Evolutionary conservation across 2,329 filamentous ascomycete species (phyloP).

Genomic region (Pseudogymnoascus sp.): DNA sequence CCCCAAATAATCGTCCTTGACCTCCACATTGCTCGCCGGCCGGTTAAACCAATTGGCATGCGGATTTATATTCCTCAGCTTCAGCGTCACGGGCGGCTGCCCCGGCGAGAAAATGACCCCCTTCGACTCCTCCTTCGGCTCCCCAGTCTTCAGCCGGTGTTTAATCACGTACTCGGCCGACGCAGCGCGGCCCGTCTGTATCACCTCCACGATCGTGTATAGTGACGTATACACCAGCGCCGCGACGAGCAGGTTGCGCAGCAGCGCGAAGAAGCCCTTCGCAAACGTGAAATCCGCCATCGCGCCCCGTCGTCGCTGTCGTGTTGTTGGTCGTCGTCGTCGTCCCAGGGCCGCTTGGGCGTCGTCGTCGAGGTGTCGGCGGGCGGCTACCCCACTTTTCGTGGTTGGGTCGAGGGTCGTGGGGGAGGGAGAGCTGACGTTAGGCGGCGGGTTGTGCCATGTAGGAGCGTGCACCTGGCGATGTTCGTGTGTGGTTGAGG

Average conservation of each 20-base stretch:
- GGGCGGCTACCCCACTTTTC: background rate
- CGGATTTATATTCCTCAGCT: constrained; percentile 41
- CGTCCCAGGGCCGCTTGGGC: background rate
- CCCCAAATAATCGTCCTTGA: constrained; percentile 44
- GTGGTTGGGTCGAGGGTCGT: background rate
- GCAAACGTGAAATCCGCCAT: constrained; percentile 7
- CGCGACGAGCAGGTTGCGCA: constrained; percentile 36
- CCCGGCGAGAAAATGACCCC: background rate
- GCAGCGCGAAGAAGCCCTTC: constrained; percentile 27
- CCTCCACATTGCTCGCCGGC: constrained; percentile 40
- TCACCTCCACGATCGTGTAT: constrained; percentile 33
- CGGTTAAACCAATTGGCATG: constrained; percentile 47
- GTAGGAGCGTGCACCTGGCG: background rate
- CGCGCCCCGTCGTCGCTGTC: background rate
- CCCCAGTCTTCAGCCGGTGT: background rate
- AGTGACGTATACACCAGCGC: constrained; percentile 34
- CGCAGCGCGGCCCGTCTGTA: constrained; percentile 32
- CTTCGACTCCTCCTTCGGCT: background rate
- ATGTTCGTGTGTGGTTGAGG: background rate
- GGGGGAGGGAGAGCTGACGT: background rate
- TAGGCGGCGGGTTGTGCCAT: background rate
- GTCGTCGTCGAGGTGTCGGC: background rate
- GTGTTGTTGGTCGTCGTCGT: background rate
- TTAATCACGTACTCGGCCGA: constrained; percentile 17
- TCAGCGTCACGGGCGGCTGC: constrained; percentile 32